These are phyloP conservation scores for Ilex aquifolium DNA, from an alignment of 257 asterid genomes.

Conservation along the genomic window DNA sequence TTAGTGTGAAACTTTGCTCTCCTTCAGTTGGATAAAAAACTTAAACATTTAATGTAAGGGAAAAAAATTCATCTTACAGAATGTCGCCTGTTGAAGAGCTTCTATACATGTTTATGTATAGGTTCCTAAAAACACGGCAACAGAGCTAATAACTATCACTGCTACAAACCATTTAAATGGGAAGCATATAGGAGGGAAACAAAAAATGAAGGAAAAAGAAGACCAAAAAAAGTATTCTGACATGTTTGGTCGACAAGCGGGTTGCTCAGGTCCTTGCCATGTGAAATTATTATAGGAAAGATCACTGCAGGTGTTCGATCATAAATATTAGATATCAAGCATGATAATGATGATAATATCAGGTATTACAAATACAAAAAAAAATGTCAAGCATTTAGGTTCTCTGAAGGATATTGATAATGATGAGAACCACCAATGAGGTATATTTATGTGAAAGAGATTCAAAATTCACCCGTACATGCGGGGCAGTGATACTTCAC, in stretches of 20 bases:
- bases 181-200: slow-evolving; percentile 5
- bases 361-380: no score
- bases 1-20: not conserved
- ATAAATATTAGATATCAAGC: slow-evolving; percentile 15
- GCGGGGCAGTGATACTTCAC: no score
- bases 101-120: slow-evolving; percentile 61
- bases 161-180: not conserved
- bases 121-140: slow-evolving; percentile 34
- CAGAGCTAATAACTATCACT: not conserved
- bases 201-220: slow-evolving; percentile 1
- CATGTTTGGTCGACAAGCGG: slow-evolving; percentile 64
- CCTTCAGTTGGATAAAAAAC: not conserved
- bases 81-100: slow-evolving; percentile 48
- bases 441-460: no score
- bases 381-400: no score
- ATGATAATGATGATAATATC: not conserved
- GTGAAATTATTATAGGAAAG: slow-evolving; percentile 87
- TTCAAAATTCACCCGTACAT: no score
- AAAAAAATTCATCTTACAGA: slow-evolving; percentile 40
- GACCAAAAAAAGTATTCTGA: slow-evolving; percentile 23
- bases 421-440: no score
- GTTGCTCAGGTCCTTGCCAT: slow-evolving; percentile 57
- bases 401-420: no score
- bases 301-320: slow-evolving; percentile 44
- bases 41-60: not conserved